Percentiles rank a stretch among this genome's conserved stretches.
These are phyloP conservation scores for Handroanthus guayacan DNA, from an alignment of 257 asterid species.

Conservation along the genomic window DNA sequence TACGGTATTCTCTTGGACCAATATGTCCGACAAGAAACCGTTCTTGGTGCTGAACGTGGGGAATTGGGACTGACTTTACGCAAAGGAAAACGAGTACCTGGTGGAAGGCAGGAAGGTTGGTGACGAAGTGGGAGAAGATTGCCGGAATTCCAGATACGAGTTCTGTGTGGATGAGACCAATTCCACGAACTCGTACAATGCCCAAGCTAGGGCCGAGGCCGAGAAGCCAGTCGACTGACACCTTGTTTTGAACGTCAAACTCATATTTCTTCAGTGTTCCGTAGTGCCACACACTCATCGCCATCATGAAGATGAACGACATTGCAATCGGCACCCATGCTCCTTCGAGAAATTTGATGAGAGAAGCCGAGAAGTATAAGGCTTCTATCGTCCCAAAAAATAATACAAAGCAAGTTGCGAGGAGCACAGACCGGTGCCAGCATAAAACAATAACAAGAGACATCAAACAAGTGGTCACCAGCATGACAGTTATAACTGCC, in stretches of 20 bases:
- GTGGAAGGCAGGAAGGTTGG: conserved; percentile 94
- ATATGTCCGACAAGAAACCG: conserved; percentile 84
- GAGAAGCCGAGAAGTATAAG: conserved; percentile 79
- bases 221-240: conserved; percentile 89
- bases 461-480: conserved; percentile 95
- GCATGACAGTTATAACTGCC: conserved; percentile 96
- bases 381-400: conserved; percentile 86
- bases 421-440: conserved; percentile 72
- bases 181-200: conserved; percentile 84
- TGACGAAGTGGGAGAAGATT: conserved; percentile 89
- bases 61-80: conserved; percentile 85
- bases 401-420: conserved; percentile 71
- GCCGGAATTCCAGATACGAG: conserved; percentile 94
- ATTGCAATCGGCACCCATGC: conserved; percentile 94
- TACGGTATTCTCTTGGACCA: conserved; percentile 78
- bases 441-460: conserved; percentile 86
- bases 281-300: conserved; percentile 91
- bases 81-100: conserved; percentile 88
- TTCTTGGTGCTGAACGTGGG: conserved; percentile 80
- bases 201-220: conserved; percentile 83
- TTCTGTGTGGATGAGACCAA: conserved; percentile 91
- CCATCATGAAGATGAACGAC: conserved; percentile 67
- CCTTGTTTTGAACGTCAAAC: conserved; percentile 89
- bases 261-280: conserved; percentile 84
- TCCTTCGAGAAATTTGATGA: conserved; percentile 84